Evolutionary conservation across 169 alveolate species (phyloP).

Genomic region (Amoebophrya sp.): DNA sequence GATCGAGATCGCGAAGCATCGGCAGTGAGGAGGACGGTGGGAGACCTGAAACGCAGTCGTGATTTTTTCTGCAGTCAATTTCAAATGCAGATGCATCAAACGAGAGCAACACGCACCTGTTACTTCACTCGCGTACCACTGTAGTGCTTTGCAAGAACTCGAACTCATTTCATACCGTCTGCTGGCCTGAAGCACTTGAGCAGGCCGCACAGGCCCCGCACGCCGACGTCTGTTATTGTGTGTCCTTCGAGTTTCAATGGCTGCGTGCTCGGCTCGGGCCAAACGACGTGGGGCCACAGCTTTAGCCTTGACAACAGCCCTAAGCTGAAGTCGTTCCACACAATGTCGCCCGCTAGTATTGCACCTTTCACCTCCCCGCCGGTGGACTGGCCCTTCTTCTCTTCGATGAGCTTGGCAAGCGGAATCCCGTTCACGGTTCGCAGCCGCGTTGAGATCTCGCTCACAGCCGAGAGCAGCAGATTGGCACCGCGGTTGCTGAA

Average conservation of each 20-base stretch:
- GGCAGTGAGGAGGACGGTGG: not conserved
- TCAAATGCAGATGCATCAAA: too few relatives aligned
- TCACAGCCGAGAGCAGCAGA: not conserved
- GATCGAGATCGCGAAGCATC: not conserved
- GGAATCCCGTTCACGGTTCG: not conserved
- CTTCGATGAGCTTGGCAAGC: not conserved
- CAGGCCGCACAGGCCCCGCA: constrained; percentile 28
- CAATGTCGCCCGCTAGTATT: not conserved
- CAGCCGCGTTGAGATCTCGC: not conserved
- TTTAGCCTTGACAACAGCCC: not conserved
- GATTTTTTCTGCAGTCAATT: too few relatives aligned
- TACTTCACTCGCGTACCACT: too few relatives aligned
- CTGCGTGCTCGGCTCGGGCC: not conserved
- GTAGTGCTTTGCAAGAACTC: too few relatives aligned
- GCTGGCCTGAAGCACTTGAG: constrained; percentile 14
- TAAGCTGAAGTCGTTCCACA: not conserved
- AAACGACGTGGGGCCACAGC: not conserved
- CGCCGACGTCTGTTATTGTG: constrained; percentile 18
- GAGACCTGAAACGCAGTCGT: too few relatives aligned
- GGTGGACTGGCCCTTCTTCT: not conserved
- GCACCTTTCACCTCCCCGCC: not conserved
- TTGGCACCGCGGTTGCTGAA: not conserved
- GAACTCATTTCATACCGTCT: too few relatives aligned
- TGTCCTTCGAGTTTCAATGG: not conserved
- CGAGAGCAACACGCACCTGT: too few relatives aligned